Evolutionary conservation across 2,329 filamentous ascomycete species (phyloP).

Genomic region (Diplodia seriata): DNA sequence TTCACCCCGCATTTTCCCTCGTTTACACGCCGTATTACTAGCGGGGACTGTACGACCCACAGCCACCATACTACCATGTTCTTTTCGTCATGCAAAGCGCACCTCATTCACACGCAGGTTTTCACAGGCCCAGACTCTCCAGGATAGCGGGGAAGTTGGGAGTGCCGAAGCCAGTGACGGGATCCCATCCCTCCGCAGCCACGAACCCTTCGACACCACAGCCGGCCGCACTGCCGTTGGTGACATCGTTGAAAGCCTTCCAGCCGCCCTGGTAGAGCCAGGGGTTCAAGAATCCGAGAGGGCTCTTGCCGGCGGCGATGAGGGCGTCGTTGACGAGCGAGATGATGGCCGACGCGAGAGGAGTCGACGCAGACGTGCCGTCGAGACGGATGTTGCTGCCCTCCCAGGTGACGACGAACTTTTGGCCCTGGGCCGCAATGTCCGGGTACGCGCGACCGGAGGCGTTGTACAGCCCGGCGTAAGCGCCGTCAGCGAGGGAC

Average conservation of each 20-base stretch:
- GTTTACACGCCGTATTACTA: background rate
- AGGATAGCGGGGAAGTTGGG: constrained; percentile 32
- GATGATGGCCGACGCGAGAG: constrained; percentile 65
- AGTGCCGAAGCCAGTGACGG: constrained; percentile 42
- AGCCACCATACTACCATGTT: background rate
- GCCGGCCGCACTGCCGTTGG: constrained; percentile 46
- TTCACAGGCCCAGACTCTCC: constrained; percentile 12
- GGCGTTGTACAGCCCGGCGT: constrained; percentile 57
- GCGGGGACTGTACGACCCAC: background rate
- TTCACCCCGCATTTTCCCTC: background rate
- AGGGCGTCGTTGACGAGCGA: constrained; percentile 68
- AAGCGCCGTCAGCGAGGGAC: constrained; percentile 48
- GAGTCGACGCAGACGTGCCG: constrained; percentile 65
- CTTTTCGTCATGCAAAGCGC: background rate
- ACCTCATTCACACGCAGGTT: background rate
- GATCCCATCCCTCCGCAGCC: constrained; percentile 47
- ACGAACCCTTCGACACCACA: constrained; percentile 50
- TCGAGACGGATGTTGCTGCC: constrained; percentile 50
- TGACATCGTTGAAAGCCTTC: constrained; percentile 58
- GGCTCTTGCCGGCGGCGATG: constrained; percentile 56
- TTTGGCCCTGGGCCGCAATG: constrained; percentile 65
- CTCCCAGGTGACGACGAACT: constrained; percentile 55
- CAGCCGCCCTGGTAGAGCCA: constrained; percentile 62
- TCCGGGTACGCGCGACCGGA: constrained; percentile 68
- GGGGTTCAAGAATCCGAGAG: constrained; percentile 66